Base-by-base conservation (phyloP, 2,329 filamentous ascomycete genomes). In the Aspergillus cejpii region DNA sequence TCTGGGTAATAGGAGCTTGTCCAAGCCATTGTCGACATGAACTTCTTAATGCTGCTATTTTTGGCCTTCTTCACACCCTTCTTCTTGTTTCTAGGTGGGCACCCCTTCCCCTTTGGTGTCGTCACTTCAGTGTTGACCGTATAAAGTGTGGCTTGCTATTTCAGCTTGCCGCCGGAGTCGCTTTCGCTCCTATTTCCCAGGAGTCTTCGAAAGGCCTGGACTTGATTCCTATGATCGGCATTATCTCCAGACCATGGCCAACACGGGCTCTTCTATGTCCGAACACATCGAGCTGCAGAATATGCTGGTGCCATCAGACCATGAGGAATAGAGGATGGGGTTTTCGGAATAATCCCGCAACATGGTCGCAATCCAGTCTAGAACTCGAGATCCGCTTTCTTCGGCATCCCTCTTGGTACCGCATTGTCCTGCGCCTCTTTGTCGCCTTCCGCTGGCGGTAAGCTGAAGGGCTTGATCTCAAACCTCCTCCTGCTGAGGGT, bases 371-470 rank as follows among this genome's bases (percentile, higher is more conserved):
- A 26, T 19, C 14, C 10, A 26, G 20, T 3, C 17, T 45, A 88
- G 59, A 94, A 94, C 41, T 92, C 86, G 39, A 94, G 77, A 53
- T 85, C 81, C 45, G 75, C 74, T 56, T 87, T 87, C 41, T 74
- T 76, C 2, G 76, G 74, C 52, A 76, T 77, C 50, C 66, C 67
- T 39, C 61, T 60, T 49, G 61, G 50, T 33, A 58, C 65, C 45
- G 67, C 66, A 10, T 68, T 71, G 47, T 75, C 73, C 60, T 81
- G 79, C 11, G 75, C 79, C 56, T 80, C 79, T 34, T 70, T 77
- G 53, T 89, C 87, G 1, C 85, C 87, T 43, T 89, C 86, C 31
- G 91, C 74, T 0, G 92, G 92, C 20, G 92, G 92, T 34, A 98
- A 73, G 62, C 85, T 92, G 66, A 89, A 96, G 0, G 89, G 88